phyloP scores from a whole-genome alignment of 257 asterid genomes.

The Hygrophila difformis region DNA sequence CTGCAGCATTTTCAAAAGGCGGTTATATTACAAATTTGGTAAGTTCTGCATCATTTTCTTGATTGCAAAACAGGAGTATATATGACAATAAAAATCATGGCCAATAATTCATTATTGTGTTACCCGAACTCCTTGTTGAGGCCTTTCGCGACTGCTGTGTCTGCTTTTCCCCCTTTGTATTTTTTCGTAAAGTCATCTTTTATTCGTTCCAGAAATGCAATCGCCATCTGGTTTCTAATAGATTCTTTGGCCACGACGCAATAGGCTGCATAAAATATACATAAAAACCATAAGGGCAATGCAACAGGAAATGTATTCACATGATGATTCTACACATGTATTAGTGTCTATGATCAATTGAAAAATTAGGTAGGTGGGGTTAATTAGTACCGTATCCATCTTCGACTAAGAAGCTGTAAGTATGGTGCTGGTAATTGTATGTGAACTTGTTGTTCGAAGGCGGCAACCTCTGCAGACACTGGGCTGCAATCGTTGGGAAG shows the following conservation, averaged over 20 bases:
- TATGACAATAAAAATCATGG: neutral
- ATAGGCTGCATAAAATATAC: too few relatives aligned
- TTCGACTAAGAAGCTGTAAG: slow-evolving; percentile 52
- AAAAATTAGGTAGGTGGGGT: too few relatives aligned
- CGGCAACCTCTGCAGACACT: slow-evolving; percentile 52
- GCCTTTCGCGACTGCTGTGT: slow-evolving; percentile 77
- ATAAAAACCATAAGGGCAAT: too few relatives aligned
- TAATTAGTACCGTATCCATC: slow-evolving; percentile 44
- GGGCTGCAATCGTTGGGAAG: slow-evolving; percentile 67
- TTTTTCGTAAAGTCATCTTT: slow-evolving; percentile 82
- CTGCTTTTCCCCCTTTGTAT: slow-evolving; percentile 95
- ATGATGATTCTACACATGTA: too few relatives aligned
- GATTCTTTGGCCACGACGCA: slow-evolving; percentile 94
- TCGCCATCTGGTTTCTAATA: slow-evolving; percentile 75
- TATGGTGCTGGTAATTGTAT: slow-evolving; percentile 60
- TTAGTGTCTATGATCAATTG: too few relatives aligned
- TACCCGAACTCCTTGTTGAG: slow-evolving; percentile 96
- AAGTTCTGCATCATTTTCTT: too few relatives aligned
- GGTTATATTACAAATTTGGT: too few relatives aligned
- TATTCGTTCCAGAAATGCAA: slow-evolving; percentile 78
- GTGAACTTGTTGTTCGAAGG: slow-evolving; percentile 48
- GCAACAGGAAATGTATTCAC: too few relatives aligned
- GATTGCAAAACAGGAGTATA: too few relatives aligned
- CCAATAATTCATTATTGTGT: neutral
- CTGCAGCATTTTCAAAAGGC: slow-evolving; percentile 26